Evolutionary conservation across 805 yeast genomes (phyloP), one percentile per base, ranked within the genome.

Genomic region (Priceomyces medius): DNA sequence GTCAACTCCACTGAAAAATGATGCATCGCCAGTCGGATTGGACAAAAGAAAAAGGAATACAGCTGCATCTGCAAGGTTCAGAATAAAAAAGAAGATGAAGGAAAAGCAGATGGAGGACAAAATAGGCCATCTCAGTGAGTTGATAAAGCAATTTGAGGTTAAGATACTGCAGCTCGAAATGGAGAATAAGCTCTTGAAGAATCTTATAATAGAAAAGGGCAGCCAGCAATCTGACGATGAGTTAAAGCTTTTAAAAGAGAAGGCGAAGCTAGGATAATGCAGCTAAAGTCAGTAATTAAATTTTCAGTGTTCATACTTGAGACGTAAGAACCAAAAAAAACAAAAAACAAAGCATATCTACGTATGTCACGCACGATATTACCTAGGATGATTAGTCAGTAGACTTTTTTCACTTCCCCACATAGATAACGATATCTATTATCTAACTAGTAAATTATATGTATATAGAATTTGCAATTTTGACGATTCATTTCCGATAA

Each of bases 41-140:
- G 83, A 79, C 46, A 80, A 79, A 53, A 68, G 81, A 46, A 65
- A 76, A 43, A 65, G 84, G 47, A 80, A 80, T 54, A 79, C 86
- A 2, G 79, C 80, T 3, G 88, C 88, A 0, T 73, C 80, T 34
- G 86, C 86, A 0, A 61, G 85, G 39, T 81, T 81, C 59, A 61
- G 87, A 48, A 66, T 77, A 33, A 81, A 81, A 61, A 80, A 80
- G 69, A 80, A 80, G 55, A 53, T 73, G 46, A 78, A 70, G 55
- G 84, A 80, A 49, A 74, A 71, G 50, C 79, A 79, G 53, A 74
- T 81, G 81, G 82, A 78, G 49, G 63, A 62, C 34, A 70, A 63
- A 34, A 68, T 79, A 14, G 54, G 53, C 31, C 57, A 60, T 26
- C 64, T 80, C 34, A 67, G 66, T 35, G 79, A 74, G 24, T 58